Evolutionary conservation across 257 asterid species (phyloP).

Genomic region (Coffea eugenioides): DNA sequence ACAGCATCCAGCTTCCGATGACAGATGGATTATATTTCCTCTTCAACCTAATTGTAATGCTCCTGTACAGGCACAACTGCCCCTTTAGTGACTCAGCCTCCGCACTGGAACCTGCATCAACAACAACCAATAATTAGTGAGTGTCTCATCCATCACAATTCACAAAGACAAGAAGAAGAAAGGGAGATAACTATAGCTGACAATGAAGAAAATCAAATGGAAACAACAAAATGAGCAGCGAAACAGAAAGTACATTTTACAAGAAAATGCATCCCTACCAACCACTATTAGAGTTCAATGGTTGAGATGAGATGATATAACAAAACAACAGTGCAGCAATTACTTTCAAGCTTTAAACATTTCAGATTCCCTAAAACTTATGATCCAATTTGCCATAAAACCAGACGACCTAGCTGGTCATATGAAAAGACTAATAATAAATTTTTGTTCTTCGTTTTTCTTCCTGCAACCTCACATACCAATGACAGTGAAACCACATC

Average conservation of each 20-base stretch:
- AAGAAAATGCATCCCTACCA: not conserved
- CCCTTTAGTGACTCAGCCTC: no score
- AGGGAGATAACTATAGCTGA: not conserved
- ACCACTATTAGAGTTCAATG: not conserved
- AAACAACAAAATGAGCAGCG: not conserved
- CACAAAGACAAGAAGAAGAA: not conserved
- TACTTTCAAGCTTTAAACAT: not conserved
- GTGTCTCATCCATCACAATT: no score
- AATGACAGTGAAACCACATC: not conserved
- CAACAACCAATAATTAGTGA: not conserved
- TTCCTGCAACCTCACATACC: not conserved
- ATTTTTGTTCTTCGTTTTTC: no score
- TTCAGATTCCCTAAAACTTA: not conserved
- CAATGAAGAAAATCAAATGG: not conserved
- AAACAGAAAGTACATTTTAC: not conserved
- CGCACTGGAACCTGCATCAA: not conserved
- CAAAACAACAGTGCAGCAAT: not conserved
- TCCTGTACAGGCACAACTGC: not conserved
- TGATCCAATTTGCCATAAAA: constrained; percentile 2
- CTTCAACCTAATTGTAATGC: not conserved
- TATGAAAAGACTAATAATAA: not conserved
- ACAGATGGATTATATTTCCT: not conserved
- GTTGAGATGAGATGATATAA: not conserved
- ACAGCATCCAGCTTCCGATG: not conserved
- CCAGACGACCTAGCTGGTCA: no score